A percentile compares a stretch with the other conserved stretches of the same genome.
These are phyloP conservation scores for Cetraspora pellucida DNA, from an alignment of 192 early-diverging fungal genomes.

Conservation along the genomic window DNA sequence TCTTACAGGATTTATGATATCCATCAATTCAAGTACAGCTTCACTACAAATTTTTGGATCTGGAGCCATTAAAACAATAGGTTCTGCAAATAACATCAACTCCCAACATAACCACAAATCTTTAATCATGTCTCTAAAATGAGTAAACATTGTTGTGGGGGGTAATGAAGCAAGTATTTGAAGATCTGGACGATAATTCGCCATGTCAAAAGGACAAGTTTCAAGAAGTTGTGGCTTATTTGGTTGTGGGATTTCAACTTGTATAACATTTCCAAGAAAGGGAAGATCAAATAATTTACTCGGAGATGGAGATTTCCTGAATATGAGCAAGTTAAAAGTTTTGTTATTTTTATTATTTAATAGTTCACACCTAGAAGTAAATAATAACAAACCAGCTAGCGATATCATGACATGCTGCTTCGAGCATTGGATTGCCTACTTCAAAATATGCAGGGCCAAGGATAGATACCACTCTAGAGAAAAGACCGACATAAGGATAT, in stretches of 20 bases:
- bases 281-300: conserved; percentile 73
- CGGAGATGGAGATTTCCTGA: conserved; percentile 55
- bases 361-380: no score
- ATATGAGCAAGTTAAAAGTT: no score
- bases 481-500: conserved; percentile 87
- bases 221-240: conserved; percentile 73
- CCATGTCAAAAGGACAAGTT: conserved; percentile 70
- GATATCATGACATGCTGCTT: conserved; percentile 80
- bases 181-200: conserved; percentile 63
- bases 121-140: conserved; percentile 77
- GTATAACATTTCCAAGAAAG: conserved; percentile 68
- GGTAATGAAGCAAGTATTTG: conserved; percentile 74
- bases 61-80: conserved; percentile 86
- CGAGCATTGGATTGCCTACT: conserved; percentile 69
- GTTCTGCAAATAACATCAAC: conserved; percentile 88
- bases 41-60: conserved; percentile 87
- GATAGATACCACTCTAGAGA: conserved; percentile 67
- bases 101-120: conserved; percentile 94
- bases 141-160: conserved; percentile 70
- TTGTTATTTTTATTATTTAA: no score
- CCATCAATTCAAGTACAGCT: conserved; percentile 79
- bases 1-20: conserved; percentile 89
- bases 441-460: conserved; percentile 88
- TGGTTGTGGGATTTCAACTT: conserved; percentile 68
- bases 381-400: conserved; percentile 52